phyloP scores from a whole-genome alignment of 176 grass and related monocot species.

The Eleusine coracana region DNA sequence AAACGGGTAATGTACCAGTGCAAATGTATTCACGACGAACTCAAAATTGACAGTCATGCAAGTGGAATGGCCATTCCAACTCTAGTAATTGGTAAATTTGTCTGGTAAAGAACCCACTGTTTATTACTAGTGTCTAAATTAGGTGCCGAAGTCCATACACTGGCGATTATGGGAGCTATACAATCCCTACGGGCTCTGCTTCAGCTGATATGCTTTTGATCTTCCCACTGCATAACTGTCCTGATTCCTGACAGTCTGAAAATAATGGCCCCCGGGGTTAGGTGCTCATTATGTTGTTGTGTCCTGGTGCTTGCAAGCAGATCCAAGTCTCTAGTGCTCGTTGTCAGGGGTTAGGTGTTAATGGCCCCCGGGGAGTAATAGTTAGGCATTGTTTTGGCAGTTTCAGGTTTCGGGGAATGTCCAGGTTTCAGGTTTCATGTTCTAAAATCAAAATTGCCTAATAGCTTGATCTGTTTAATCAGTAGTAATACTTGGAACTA shows the following conservation, averaged over 20 bases:
- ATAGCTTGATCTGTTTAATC: no score
- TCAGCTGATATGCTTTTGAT: background rate
- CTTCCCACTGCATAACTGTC: background rate
- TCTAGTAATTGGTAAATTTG: background rate
- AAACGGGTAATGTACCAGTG: background rate
- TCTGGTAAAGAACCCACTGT: background rate
- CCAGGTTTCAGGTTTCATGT: no score
- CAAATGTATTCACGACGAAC: background rate
- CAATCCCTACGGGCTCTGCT: background rate
- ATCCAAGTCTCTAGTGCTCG: no score
- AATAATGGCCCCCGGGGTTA: background rate
- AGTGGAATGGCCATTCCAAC: background rate
- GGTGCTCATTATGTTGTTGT: no score
- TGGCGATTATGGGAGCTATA: background rate
- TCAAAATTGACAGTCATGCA: background rate
- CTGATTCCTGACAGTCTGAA: conserved; percentile 1
- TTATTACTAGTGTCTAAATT: background rate
- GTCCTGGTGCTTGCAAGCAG: no score
- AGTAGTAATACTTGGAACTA: no score
- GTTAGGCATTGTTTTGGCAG: no score
- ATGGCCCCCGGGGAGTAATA: no score
- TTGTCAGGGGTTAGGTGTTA: no score
- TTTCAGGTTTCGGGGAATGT: no score
- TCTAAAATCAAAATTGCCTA: no score
- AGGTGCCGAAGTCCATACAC: background rate